These are phyloP conservation scores for Gardenia jasminoides DNA, from an alignment of 257 asterid genomes.

Conservation along the genomic window DNA sequence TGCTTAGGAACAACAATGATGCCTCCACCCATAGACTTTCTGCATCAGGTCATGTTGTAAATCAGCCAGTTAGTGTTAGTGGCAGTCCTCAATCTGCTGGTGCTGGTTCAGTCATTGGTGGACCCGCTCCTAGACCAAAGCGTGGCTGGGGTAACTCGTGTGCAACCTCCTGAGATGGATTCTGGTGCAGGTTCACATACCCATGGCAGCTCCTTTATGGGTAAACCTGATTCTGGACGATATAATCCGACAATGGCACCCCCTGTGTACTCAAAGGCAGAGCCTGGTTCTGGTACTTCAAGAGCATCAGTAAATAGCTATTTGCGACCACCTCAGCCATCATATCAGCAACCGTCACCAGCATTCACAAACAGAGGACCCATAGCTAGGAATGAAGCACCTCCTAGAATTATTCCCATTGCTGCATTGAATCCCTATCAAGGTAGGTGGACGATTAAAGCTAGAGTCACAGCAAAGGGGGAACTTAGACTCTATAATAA, in stretches of 20 bases:
- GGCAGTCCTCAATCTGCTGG: slow-evolving; percentile 33
- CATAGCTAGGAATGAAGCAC: slow-evolving; percentile 80
- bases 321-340: slow-evolving; percentile 62
- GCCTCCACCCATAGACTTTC: slow-evolving; percentile 39
- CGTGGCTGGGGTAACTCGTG: slow-evolving; percentile 36
- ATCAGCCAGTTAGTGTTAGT: slow-evolving; percentile 35
- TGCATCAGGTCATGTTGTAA: slow-evolving; percentile 38
- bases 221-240: slow-evolving; percentile 42
- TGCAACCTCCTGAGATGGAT: slow-evolving; percentile 37
- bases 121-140: slow-evolving; percentile 43
- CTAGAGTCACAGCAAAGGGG: slow-evolving; percentile 95
- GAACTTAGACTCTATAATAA: slow-evolving; percentile 85
- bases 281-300: slow-evolving; percentile 40
- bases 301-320: slow-evolving; percentile 49
- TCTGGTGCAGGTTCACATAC: slow-evolving; percentile 35
- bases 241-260: slow-evolving; percentile 36
- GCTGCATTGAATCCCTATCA: slow-evolving; percentile 95
- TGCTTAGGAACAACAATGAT: slow-evolving; percentile 33
- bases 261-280: slow-evolving; percentile 40
- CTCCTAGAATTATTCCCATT: slow-evolving; percentile 92
- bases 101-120: slow-evolving; percentile 29
- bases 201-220: slow-evolving; percentile 37
- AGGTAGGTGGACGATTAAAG: slow-evolving; percentile 98
- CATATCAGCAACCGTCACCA: slow-evolving; percentile 63
- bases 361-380: slow-evolving; percentile 79